Evolutionary conservation across 495 filamentous ascomycete species (phyloP).

Genomic region (Cladorrhinum samala): DNA sequence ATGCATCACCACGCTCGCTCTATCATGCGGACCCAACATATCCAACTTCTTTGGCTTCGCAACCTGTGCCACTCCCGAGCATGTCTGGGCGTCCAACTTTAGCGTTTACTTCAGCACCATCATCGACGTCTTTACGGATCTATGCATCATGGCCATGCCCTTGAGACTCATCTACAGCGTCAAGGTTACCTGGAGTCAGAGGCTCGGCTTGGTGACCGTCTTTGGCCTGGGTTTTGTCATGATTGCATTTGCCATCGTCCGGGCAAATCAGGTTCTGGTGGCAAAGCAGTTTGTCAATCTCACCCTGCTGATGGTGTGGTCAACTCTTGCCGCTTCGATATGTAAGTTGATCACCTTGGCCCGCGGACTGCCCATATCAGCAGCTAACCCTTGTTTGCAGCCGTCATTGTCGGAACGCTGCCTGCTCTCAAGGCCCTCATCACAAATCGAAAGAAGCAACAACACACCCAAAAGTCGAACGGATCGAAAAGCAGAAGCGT

Average conservation of each 20-base stretch:
- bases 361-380: neutral
- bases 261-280: constrained; percentile 34
- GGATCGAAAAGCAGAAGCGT: neutral
- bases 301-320: constrained; percentile 31
- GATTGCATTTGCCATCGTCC: constrained; percentile 46
- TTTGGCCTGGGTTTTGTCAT: constrained; percentile 48
- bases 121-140: constrained; percentile 39
- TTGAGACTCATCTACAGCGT: constrained; percentile 45
- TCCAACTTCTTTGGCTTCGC: constrained; percentile 36
- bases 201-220: constrained; percentile 40
- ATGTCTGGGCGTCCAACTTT: constrained; percentile 31
- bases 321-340: constrained; percentile 28
- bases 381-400: constrained; percentile 18
- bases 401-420: constrained; percentile 44
- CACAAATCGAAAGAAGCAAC: constrained; percentile 17
- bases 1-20: constrained; percentile 30
- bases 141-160: constrained; percentile 47
- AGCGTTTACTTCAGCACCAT: constrained; percentile 41
- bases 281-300: constrained; percentile 29
- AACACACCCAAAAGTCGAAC: neutral
- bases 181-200: constrained; percentile 38
- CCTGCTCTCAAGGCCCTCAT: constrained; percentile 47
- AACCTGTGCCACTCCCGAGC: constrained; percentile 19
- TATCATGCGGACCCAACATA: constrained; percentile 34
- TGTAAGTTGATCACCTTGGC: constrained; percentile 18